phyloP scores from a whole-genome alignment of 2,329 filamentous ascomycete species.

The Mycosphaerella sp. region DNA sequence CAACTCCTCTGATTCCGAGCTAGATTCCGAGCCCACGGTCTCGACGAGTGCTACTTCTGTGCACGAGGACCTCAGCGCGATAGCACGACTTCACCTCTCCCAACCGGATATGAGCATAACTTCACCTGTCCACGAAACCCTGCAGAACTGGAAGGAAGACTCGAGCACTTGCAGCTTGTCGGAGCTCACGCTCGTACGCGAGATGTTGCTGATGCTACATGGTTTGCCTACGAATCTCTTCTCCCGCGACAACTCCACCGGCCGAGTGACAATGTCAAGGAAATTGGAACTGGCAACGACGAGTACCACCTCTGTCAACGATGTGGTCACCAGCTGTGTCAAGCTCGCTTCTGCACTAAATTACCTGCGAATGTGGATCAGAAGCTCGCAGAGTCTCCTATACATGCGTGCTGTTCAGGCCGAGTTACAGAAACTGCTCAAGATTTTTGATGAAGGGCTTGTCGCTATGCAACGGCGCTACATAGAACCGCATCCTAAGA shows the following conservation, averaged over 20 bases:
- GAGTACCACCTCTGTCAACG: slow-evolving; percentile 29
- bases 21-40: slow-evolving; percentile 24
- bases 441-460: slow-evolving; percentile 53
- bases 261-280: slow-evolving; percentile 17
- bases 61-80: slow-evolving; percentile 33
- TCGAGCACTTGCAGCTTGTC: slow-evolving; percentile 41
- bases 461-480: slow-evolving; percentile 56
- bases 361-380: slow-evolving; percentile 45
- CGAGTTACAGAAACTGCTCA: slow-evolving; percentile 52
- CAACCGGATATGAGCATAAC: slow-evolving; percentile 29
- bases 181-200: slow-evolving; percentile 67
- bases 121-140: slow-evolving; percentile 34
- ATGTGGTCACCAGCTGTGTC: slow-evolving; percentile 42
- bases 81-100: slow-evolving; percentile 33
- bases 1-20: slow-evolving; percentile 37
- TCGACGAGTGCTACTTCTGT: slow-evolving; percentile 35
- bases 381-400: slow-evolving; percentile 31
- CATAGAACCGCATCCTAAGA: slow-evolving; percentile 47
- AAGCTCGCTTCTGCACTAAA: slow-evolving; percentile 45
- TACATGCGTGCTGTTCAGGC: slow-evolving; percentile 64
- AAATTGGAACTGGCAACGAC: slow-evolving; percentile 7
- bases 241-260: slow-evolving; percentile 30
- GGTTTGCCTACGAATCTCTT: slow-evolving; percentile 73
- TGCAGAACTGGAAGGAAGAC: slow-evolving; percentile 4
- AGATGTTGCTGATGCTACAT: slow-evolving; percentile 77